These are phyloP conservation scores for Aaosphaeria arxii DNA, from an alignment of 2,329 filamentous ascomycete genomes.

Conservation along the genomic window DNA sequence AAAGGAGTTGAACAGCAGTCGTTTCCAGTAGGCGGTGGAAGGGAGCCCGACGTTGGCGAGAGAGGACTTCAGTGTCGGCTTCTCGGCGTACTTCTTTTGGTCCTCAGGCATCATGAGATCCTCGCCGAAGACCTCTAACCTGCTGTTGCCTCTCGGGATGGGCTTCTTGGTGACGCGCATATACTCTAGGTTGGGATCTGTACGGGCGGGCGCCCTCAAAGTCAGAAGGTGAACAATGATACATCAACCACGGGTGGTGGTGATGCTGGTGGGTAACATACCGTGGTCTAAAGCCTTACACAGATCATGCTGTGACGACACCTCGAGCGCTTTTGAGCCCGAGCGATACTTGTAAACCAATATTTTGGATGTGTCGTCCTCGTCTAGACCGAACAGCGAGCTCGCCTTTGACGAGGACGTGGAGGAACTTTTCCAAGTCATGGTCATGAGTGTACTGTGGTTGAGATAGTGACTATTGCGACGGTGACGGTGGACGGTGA, in stretches of 20 bases:
- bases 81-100: slow-evolving; percentile 38
- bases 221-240: slow-evolving; percentile 2
- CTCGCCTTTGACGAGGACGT: slow-evolving; percentile 40
- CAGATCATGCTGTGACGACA: slow-evolving; percentile 44
- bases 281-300: slow-evolving; percentile 38
- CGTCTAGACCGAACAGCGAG: slow-evolving; percentile 44
- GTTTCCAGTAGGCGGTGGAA: slow-evolving; percentile 44
- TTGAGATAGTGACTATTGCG: not conserved
- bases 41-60: slow-evolving; percentile 48
- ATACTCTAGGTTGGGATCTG: slow-evolving; percentile 39
- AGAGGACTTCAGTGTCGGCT: slow-evolving; percentile 46
- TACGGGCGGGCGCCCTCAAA: slow-evolving; percentile 6
- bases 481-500: slow-evolving; percentile 3
- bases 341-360: slow-evolving; percentile 47
- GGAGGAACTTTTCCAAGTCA: slow-evolving; percentile 45
- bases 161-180: slow-evolving; percentile 46
- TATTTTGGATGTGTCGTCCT: slow-evolving; percentile 41
- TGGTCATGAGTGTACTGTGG: slow-evolving; percentile 15
- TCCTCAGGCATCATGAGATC: slow-evolving; percentile 40
- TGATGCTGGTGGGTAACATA: slow-evolving; percentile 4
- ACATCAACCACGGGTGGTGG: too few relatives aligned
- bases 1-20: slow-evolving; percentile 44
- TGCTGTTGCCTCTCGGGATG: slow-evolving; percentile 46
- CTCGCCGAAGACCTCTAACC: slow-evolving; percentile 45
- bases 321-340: slow-evolving; percentile 35